phyloP scores from a whole-genome alignment of 169 alveolate genomes.

The Plasmodium knowlesi region DNA sequence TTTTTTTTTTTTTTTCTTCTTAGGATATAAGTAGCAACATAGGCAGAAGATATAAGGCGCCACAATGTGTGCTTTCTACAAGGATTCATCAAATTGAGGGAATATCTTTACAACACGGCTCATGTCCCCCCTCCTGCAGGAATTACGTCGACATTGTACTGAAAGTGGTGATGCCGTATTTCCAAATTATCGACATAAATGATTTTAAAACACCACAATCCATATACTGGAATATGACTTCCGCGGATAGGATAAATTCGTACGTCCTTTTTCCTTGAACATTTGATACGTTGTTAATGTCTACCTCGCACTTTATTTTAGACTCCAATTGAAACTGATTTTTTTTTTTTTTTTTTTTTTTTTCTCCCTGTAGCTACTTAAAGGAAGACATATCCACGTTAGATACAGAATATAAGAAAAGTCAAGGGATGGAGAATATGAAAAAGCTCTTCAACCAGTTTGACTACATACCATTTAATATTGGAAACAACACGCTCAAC shows the following conservation, averaged over 20 bases:
- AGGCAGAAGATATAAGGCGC: not conserved
- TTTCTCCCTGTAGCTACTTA: slow-evolving; percentile 9
- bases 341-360: not conserved
- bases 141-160: slow-evolving; percentile 38
- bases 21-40: slow-evolving; percentile 52
- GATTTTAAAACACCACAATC: slow-evolving; percentile 71
- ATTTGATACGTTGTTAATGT: not conserved
- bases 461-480: slow-evolving; percentile 61
- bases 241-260: slow-evolving; percentile 55
- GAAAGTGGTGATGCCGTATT: slow-evolving; percentile 71
- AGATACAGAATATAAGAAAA: slow-evolving; percentile 48
- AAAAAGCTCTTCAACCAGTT: slow-evolving; percentile 51
- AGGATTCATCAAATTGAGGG: not conserved
- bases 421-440: slow-evolving; percentile 52
- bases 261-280: not conserved
- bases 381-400: slow-evolving; percentile 35
- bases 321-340: not conserved
- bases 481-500: slow-evolving; percentile 58
- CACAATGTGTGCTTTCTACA: not conserved
- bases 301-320: not conserved
- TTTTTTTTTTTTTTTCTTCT: slow-evolving; percentile 9
- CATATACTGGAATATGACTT: slow-evolving; percentile 67
- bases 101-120: not conserved
- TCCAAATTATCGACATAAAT: slow-evolving; percentile 65
- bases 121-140: slow-evolving; percentile 36